phyloP scores from a whole-genome alignment of 2,329 filamentous ascomycete species.

The Pseudogymnoascus sp. region DNA sequence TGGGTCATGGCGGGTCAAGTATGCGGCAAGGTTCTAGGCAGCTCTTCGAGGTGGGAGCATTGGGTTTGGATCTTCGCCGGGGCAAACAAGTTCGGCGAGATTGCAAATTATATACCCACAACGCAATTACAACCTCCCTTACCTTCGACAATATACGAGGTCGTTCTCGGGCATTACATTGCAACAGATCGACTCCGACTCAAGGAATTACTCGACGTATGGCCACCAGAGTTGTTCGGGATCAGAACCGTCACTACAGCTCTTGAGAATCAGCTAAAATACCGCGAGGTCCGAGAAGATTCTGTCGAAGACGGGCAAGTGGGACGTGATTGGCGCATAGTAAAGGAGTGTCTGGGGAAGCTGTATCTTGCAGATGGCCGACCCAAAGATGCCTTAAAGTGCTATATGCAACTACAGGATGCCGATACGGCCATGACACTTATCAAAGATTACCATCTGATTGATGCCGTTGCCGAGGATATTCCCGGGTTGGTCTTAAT shows the following conservation, averaged over 20 bases:
- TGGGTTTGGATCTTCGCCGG: slow-evolving; percentile 93
- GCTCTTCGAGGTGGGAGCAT: slow-evolving; percentile 81
- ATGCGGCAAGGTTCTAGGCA: slow-evolving; percentile 75
- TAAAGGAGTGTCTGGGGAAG: slow-evolving; percentile 80
- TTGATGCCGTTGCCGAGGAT: slow-evolving; percentile 82
- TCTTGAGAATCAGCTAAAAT: slow-evolving; percentile 75
- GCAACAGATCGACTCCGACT: slow-evolving; percentile 69
- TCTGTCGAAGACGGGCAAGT: slow-evolving; percentile 66
- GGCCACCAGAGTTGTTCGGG: slow-evolving; percentile 81
- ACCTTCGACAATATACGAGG: slow-evolving; percentile 77
- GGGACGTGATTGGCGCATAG: slow-evolving; percentile 77
- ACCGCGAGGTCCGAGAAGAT: slow-evolving; percentile 67
- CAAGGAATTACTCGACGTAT: slow-evolving; percentile 70
- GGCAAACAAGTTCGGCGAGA: slow-evolving; percentile 81
- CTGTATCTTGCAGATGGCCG: slow-evolving; percentile 77
- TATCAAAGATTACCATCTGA: slow-evolving; percentile 82
- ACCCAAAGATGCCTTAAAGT: slow-evolving; percentile 76
- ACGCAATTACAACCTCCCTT: slow-evolving; percentile 72
- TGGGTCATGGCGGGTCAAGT: slow-evolving; percentile 75
- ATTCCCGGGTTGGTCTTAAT: slow-evolving; percentile 83
- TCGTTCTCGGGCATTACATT: slow-evolving; percentile 84
- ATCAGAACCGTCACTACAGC: slow-evolving; percentile 67
- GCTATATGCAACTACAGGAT: slow-evolving; percentile 86
- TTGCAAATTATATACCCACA: slow-evolving; percentile 74
- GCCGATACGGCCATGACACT: slow-evolving; percentile 81